Percentiles rank a stretch among this genome's conserved stretches.
These are phyloP conservation scores for Candida stauntonica DNA, from an alignment of 805 yeast genomes.

Conservation along the genomic window DNA sequence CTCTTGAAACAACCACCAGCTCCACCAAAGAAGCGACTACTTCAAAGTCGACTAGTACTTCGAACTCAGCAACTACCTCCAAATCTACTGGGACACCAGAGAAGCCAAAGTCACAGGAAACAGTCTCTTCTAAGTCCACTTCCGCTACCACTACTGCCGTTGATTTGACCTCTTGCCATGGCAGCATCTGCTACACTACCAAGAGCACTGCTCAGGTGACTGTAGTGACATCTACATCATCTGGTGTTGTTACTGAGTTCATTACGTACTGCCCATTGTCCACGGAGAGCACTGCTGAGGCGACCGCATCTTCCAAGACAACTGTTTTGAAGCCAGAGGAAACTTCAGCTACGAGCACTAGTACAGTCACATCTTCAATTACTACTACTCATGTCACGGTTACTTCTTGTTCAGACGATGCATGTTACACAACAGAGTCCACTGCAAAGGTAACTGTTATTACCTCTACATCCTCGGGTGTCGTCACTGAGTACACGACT, in stretches of 20 bases:
- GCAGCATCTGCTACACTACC: conserved; percentile 8
- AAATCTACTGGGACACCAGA: no score
- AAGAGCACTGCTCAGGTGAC: conserved; percentile 13
- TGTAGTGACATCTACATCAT: conserved; percentile 31
- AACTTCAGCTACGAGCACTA: background rate
- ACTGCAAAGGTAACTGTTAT: conserved; percentile 29
- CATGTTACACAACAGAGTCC: conserved; percentile 26
- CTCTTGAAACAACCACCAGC: no score
- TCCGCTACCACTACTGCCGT: conserved; percentile 13
- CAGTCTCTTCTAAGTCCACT: background rate
- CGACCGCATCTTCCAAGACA: background rate
- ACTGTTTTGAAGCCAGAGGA: conserved; percentile 1
- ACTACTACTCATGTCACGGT: conserved; percentile 26
- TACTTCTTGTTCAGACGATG: conserved; percentile 29
- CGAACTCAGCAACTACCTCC: no score
- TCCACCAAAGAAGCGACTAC: no score
- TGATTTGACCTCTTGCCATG: conserved; percentile 18
- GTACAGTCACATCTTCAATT: background rate
- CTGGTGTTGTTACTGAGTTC: conserved; percentile 27
- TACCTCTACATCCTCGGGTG: conserved; percentile 28
- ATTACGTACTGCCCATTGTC: conserved; percentile 25
- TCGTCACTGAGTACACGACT: conserved; percentile 36
- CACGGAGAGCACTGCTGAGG: background rate
- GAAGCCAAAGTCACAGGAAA: background rate
- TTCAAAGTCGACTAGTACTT: no score